A percentile compares a stretch with the other conserved stretches of the same genome.
These are phyloP conservation scores for Scutellaria minor DNA, from an alignment of 257 asterid species.

Conservation along the genomic window DNA sequence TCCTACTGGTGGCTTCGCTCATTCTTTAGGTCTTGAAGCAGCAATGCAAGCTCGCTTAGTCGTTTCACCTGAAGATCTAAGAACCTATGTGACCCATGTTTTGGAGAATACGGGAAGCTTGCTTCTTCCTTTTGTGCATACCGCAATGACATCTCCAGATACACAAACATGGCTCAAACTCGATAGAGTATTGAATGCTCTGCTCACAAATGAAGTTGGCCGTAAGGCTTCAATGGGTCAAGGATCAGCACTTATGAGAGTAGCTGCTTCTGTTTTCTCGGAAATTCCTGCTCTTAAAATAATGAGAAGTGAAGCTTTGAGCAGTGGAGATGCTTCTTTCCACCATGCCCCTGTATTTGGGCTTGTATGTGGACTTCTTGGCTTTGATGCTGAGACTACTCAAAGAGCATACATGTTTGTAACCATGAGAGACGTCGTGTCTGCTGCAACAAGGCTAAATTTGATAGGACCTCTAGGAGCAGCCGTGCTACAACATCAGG, in stretches of 20 bases:
- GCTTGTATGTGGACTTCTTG: constrained; percentile 75
- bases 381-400: constrained; percentile 63
- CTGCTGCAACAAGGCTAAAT: constrained; percentile 93
- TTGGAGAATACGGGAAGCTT: constrained; percentile 87
- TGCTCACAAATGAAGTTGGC: constrained; percentile 73
- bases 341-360: constrained; percentile 93
- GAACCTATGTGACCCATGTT: constrained; percentile 50
- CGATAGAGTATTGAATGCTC: constrained; percentile 62
- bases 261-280: constrained; percentile 68
- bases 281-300: constrained; percentile 62
- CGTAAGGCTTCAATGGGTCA: constrained; percentile 83
- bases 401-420: constrained; percentile 82
- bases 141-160: constrained; percentile 58
- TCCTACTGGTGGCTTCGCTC: constrained; percentile 99
- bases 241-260: constrained; percentile 92
- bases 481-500: constrained; percentile 76
- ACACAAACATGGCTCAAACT: constrained; percentile 65
- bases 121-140: constrained; percentile 76
- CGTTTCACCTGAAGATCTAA: constrained; percentile 58
- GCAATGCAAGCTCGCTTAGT: constrained; percentile 76
- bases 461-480: constrained; percentile 91
- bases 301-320: constrained; percentile 63
- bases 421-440: constrained; percentile 84
- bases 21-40: constrained; percentile 93
- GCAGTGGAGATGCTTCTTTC: constrained; percentile 46